A percentile compares a stretch with the other conserved stretches of the same genome.
Evolutionary conservation across 2,329 filamentous ascomycete genomes (phyloP).

Genomic region (Emydomyces testavorans): DNA sequence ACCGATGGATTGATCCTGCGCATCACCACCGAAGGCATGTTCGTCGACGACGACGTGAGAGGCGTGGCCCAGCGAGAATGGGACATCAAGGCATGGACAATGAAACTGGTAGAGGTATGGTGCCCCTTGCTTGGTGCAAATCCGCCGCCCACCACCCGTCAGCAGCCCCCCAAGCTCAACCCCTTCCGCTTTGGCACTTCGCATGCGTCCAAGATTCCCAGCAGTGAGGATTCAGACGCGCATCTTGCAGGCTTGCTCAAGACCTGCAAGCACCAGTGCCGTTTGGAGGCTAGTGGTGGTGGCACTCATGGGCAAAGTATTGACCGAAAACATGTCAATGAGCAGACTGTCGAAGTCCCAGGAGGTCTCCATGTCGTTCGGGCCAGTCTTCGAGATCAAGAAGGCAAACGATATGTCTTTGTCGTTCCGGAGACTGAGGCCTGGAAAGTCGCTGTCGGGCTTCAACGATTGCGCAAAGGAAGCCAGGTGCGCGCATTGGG

Average conservation of each 20-base stretch:
- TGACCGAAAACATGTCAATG: conserved; percentile 18
- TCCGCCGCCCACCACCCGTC: conserved; percentile 27
- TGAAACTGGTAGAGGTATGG: conserved; percentile 86
- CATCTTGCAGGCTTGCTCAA: conserved; percentile 52
- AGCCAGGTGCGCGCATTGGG: conserved; percentile 45
- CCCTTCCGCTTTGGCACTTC: conserved; percentile 37
- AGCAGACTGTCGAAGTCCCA: conserved; percentile 34
- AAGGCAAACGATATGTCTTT: conserved; percentile 52
- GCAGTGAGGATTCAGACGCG: conserved; percentile 55
- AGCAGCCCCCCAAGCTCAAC: conserved; percentile 21
- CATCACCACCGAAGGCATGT: conserved; percentile 86
- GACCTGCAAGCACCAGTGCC: conserved; percentile 54
- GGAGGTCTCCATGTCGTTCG: conserved; percentile 46
- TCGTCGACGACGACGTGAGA: conserved; percentile 92
- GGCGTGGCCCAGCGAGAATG: conserved; percentile 90
- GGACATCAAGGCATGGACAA: conserved; percentile 96
- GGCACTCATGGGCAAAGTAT: conserved; percentile 23
- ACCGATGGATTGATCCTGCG: conserved; percentile 86
- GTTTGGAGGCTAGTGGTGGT: conserved; percentile 33
- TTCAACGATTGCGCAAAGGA: conserved; percentile 46
- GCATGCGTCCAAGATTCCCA: conserved; percentile 42
- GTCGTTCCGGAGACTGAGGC: conserved; percentile 48
- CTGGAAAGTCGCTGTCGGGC: conserved; percentile 51
- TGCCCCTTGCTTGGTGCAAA: conserved; percentile 50
- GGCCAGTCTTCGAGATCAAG: conserved; percentile 47